These are phyloP conservation scores for Clarkia xantiana DNA, from an alignment of 345 rosid genomes.

Conservation along the genomic window DNA sequence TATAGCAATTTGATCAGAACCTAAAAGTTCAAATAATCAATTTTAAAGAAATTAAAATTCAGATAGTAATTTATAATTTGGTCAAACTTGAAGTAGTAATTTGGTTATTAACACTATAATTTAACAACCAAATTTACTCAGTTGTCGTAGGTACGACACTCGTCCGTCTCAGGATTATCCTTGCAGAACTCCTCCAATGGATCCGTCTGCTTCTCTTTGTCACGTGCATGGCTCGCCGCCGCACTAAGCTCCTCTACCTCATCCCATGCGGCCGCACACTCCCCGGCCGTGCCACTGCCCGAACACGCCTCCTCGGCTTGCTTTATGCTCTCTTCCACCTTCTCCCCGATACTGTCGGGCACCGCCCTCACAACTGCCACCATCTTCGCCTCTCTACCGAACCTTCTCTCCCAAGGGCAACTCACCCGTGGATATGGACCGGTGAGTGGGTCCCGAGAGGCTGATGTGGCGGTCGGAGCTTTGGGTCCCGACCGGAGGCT, in stretches of 20 bases:
- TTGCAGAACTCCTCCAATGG: constrained; percentile 73
- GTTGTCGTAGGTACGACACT: constrained; percentile 87
- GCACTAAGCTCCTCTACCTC: constrained; percentile 99
- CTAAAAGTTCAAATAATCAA: too few species aligned
- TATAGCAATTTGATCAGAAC: too few species aligned
- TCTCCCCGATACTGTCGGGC: constrained; percentile 54
- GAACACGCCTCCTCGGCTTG: constrained; percentile 59
- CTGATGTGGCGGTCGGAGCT: constrained; percentile 15
- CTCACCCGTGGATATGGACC: constrained; percentile 13
- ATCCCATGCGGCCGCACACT: constrained; percentile 96
- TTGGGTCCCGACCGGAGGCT: constrained; percentile 30
- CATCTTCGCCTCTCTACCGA: constrained; percentile 17
- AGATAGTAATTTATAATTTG: too few species aligned
- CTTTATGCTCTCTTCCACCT: constrained; percentile 80
- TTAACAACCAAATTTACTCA: constrained; percentile 8
- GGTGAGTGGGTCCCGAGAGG: constrained; percentile 15
- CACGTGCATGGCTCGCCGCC: constrained; percentile 84
- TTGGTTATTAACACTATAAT: too few species aligned
- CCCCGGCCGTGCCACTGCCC: constrained; percentile 55
- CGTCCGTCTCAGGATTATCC: constrained; percentile 82
- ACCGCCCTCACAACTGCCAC: constrained; percentile 41
- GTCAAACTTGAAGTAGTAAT: too few species aligned
- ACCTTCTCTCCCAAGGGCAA: constrained; percentile 34
- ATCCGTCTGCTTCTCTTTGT: constrained; percentile 52
- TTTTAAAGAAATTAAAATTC: not conserved